These are phyloP conservation scores for Cornus kousa DNA, from an alignment of 148 eudicot species.

Conservation along the genomic window DNA sequence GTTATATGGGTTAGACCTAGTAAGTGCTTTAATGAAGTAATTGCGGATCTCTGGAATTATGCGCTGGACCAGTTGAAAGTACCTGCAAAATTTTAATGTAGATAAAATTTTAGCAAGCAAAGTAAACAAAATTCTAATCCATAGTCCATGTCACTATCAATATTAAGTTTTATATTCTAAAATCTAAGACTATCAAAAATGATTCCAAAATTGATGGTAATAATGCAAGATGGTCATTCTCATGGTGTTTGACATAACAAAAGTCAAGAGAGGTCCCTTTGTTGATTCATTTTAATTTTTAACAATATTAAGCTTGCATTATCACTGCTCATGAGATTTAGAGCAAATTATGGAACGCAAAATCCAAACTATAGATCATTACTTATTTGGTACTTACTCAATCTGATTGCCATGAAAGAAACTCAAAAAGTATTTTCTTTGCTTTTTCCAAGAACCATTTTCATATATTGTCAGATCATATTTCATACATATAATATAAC, in stretches of 20 bases:
- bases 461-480: background rate
- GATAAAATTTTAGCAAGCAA: background rate
- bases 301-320: background rate
- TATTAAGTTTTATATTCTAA: background rate
- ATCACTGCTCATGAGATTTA: background rate
- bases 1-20: constrained; percentile 33
- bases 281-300: background rate
- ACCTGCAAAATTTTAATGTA: constrained; percentile 40
- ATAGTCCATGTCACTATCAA: background rate
- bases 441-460: background rate
- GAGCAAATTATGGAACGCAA: background rate
- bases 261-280: background rate
- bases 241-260: background rate
- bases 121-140: background rate
- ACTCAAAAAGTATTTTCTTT: constrained; percentile 3
- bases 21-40: constrained; percentile 54
- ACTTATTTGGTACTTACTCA: background rate
- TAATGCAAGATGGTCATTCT: background rate
- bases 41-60: constrained; percentile 69
- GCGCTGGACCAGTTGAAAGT: constrained; percentile 52
- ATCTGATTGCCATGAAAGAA: background rate
- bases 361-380: background rate
- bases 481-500: background rate
- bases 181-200: background rate
- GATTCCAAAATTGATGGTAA: background rate